Conservation (phyloP, 805 yeast genomes). For the Candida anglica region DNA sequence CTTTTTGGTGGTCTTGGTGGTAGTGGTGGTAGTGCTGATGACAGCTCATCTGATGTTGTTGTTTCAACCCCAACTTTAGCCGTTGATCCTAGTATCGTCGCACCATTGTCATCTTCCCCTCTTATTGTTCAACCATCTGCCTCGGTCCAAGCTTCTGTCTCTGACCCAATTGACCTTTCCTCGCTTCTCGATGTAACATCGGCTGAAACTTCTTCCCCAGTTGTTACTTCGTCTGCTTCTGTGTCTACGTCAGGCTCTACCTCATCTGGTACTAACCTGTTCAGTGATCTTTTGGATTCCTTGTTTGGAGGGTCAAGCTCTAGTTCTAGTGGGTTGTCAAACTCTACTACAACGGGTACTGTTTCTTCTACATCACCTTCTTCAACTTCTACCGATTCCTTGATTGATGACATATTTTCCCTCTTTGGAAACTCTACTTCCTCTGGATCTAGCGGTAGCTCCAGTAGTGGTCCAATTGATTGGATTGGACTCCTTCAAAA, state of each 20-base stretch:
- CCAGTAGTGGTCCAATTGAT: neutral
- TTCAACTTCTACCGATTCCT: slow-evolving; percentile 5
- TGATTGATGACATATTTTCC: slow-evolving; percentile 7
- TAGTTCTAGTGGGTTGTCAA: neutral
- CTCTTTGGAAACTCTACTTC: slow-evolving; percentile 7
- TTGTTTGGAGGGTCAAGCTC: slow-evolving; percentile 3
- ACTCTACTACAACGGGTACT: neutral
- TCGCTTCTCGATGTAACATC: neutral
- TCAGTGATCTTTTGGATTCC: slow-evolving; percentile 5
- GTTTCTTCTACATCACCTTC: slow-evolving; percentile 3
- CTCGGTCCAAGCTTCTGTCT: neutral
- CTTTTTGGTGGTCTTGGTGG: slow-evolving; percentile 2
- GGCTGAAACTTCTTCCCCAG: slow-evolving; percentile 5
- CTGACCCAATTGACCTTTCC: neutral
- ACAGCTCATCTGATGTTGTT: neutral
- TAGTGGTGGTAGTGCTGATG: neutral
- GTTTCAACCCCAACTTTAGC: neutral
- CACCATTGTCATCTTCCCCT: neutral
- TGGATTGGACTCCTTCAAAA: too few relatives aligned
- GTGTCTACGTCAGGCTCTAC: slow-evolving; percentile 1
- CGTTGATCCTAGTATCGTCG: neutral
- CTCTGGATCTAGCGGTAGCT: neutral
- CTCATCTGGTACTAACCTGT: neutral
- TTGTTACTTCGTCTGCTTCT: slow-evolving; percentile 3
- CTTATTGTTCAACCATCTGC: neutral